Conservation (phyloP, 2,329 filamentous ascomycete genomes). For the Westerdykella sp. region DNA sequence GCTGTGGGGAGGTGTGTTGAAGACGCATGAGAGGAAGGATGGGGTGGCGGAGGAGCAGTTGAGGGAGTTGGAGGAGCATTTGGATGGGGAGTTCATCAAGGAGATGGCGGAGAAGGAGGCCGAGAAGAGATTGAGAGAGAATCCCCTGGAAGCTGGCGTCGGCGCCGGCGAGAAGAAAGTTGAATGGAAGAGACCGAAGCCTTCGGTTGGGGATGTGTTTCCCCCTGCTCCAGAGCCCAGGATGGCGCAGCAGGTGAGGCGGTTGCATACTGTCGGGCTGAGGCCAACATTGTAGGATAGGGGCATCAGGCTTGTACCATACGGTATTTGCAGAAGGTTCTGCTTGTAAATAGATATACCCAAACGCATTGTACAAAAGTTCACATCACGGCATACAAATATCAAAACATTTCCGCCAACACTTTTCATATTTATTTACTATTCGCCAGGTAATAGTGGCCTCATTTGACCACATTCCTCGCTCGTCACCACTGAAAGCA, state of each 20-base stretch:
- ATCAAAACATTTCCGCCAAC: no score
- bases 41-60: constrained; percentile 27
- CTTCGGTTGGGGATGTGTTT: constrained; percentile 23
- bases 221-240: constrained; percentile 13
- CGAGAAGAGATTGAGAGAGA: constrained; percentile 10
- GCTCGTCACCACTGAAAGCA: no score
- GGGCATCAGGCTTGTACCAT: no score
- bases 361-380: no score
- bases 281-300: background rate
- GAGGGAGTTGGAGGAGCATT: constrained; percentile 15
- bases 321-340: no score
- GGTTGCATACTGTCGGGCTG: constrained; percentile 25
- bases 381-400: no score
- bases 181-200: constrained; percentile 14
- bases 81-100: constrained; percentile 7
- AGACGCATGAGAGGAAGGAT: constrained; percentile 37
- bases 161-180: background rate
- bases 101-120: constrained; percentile 5
- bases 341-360: no score
- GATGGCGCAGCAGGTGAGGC: constrained; percentile 15
- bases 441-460: no score
- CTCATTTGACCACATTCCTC: no score
- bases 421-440: no score
- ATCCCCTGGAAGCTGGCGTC: constrained; percentile 2
- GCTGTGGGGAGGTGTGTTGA: constrained; percentile 51